Base-by-base conservation (phyloP, 495 filamentous ascomycete species). In the Lentithecium fluviatile region DNA sequence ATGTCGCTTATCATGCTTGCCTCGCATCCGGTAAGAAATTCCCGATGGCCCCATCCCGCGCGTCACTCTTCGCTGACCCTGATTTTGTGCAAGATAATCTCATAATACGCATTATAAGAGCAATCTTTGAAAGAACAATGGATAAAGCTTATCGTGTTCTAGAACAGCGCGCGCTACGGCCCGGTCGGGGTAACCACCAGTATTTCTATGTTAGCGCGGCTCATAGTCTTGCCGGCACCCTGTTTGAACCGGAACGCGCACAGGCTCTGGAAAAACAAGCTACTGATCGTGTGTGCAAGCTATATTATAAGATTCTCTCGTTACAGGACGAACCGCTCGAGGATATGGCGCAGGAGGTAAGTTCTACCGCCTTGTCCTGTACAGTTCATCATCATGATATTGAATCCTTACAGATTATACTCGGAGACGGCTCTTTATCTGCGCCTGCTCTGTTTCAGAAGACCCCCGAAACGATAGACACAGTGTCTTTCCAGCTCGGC, bases 91-190 rank as follows among this genome's bases (percentile, higher is more conserved):
- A n/a, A 61, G 58, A 61, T 29, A 17, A 8, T 7, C 24, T 62
- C 23, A 6, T 62, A 1, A 19, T 36, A 1, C 59, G 37, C 7
- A 21, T 62, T 29, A 36, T 24, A 19, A 38, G 40, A 29, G 37
- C 45, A 6, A 19, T 56, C 34, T 65, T 56, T 42, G 62, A 55
- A 11, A 47, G 25, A 8, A 29, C 54, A 2, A 52, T 64, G n/a
- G 47, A 58, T 20, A 58, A 58, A 49, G 45, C 55, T 1, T 26
- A 60, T 17, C 42, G 50, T 12, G 17, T 65, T 1, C 55, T 45
- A n/a, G 62, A 65, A 38, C 56, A 65, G 48, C 40, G 62, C 13
- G 21, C 62, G 29, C 49, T 65, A 42, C 56, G 62, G 4, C 62
- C 56, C 20, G 62, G 62, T 17, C 55, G 56, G 2, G 62, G 62